phyloP scores from a whole-genome alignment of 2,329 filamentous ascomycete species.

The Aspergillus persii region DNA sequence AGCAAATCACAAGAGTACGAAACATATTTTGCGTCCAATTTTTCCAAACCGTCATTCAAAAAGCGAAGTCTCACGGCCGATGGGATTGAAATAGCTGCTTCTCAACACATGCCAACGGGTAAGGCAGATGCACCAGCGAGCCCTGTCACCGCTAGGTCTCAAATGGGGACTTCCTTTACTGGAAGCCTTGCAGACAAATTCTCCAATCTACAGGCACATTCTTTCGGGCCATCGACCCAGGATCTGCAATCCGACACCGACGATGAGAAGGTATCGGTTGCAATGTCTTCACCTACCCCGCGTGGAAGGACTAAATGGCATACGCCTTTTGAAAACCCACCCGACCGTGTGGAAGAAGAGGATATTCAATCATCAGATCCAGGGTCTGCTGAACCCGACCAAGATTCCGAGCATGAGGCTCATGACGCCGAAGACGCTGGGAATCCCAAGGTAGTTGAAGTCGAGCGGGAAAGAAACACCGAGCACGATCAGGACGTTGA shows the following conservation, averaged over 20 bases:
- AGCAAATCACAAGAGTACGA: constrained; percentile 35
- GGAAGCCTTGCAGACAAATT: constrained; percentile 25
- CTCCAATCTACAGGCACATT: constrained; percentile 24
- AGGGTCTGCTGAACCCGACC: not conserved
- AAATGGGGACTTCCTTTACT: constrained; percentile 23
- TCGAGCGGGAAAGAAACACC: not conserved
- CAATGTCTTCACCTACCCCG: constrained; percentile 7
- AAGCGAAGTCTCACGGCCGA: constrained; percentile 36
- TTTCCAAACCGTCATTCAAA: constrained; percentile 33
- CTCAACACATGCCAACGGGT: constrained; percentile 17
- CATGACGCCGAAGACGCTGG: not conserved
- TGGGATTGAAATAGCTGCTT: constrained; percentile 30
- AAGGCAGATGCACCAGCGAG: constrained; percentile 1
- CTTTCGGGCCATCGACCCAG: constrained; percentile 13
- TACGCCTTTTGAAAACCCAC: not conserved
- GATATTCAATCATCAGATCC: not conserved
- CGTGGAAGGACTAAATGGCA: not conserved
- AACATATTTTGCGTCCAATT: constrained; percentile 36
- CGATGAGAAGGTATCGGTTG: constrained; percentile 9
- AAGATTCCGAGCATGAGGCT: not conserved
- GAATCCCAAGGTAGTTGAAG: not conserved
- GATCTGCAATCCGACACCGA: constrained; percentile 12
- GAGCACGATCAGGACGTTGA: not conserved
- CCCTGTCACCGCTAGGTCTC: not conserved
- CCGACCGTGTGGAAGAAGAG: not conserved